Percentiles rank a stretch among this genome's conserved stretches.
phyloP scores from a whole-genome alignment of 352 stramenopile genomes.

The Phytophthora hibernalis region DNA sequence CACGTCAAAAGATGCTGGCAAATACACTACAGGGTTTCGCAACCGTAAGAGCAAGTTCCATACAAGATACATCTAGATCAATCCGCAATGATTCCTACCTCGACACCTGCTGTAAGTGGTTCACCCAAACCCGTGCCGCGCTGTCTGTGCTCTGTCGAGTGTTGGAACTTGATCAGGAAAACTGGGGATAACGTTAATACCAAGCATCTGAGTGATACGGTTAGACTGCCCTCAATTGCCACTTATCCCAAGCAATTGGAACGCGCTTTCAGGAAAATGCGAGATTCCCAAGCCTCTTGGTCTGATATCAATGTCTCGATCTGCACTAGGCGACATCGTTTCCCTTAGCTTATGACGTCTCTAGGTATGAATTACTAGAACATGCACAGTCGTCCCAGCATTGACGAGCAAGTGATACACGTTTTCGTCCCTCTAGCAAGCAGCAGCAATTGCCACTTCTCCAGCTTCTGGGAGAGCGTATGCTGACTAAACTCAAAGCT shows the following conservation, averaged over 20 bases:
- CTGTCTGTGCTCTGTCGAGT: constrained; percentile 6
- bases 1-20: constrained; percentile 59
- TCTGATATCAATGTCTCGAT: not conserved
- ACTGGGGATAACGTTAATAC: constrained; percentile 52
- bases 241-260: not conserved
- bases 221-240: constrained; percentile 1
- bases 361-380: constrained; percentile 43
- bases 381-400: constrained; percentile 43
- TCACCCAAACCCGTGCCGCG: not conserved
- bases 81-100: constrained; percentile 22
- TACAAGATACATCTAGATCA: not conserved
- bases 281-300: constrained; percentile 27
- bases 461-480: constrained; percentile 35
- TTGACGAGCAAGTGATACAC: constrained; percentile 64
- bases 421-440: constrained; percentile 11
- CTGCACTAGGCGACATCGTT: not conserved
- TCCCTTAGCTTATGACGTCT: not conserved
- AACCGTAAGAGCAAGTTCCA: not conserved
- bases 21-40: constrained; percentile 37
- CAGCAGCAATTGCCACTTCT: constrained; percentile 63
- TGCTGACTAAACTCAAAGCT: constrained; percentile 48
- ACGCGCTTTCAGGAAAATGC: constrained; percentile 42
- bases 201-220: constrained; percentile 34
- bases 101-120: constrained; percentile 9
- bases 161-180: constrained; percentile 47